Evolutionary conservation across 108 stramenopile genomes (phyloP), one percentile per base, ranked within the genome.

Genomic region (Cyclotella baltica): DNA sequence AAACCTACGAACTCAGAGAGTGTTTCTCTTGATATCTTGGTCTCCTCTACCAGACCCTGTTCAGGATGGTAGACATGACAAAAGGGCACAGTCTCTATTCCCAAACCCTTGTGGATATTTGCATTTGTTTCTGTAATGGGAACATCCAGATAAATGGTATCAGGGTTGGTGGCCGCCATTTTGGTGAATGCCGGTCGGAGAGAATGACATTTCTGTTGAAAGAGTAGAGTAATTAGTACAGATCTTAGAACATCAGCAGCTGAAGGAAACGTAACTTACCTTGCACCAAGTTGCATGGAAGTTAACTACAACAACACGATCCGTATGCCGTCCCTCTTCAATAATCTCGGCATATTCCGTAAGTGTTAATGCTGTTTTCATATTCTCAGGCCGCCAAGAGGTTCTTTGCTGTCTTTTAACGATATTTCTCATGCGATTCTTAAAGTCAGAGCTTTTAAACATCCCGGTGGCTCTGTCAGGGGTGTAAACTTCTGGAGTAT

Each of bases 281-380:
- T 87, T 90, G 64, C 89, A 91, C 86, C 86, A 91, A 15, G 88
- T 80, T 4, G 90, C 90, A 71, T 83, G 80, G 71, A 91, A 91
- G 57, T 88, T 71, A 37, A 89, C 90, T 13, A 87, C 90, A 31
- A 91, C 85, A 37, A 89, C 30, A 22, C 61, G 64, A 28, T 87
- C 76, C 11, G 31, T 38, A 25, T 50, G 59, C 47, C 70, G 62
- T 30, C 87, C 88, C 53, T 88, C 88, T 47, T 87, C 81, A 28
- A 81, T 86, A 0, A 90, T 84, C 13, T 66, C 64, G 36, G 88
- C 85, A 74, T 87, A 94, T 0, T 90, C 89, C 62, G 87, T 55
- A 23, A 91, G 72, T 8, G 87, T 81, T 22, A 55, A 38, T 0
- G 86, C 82, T 20, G 48, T 76, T 34, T 79, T 72, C 46, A 90